These are phyloP conservation scores for Ananas comosus DNA, from an alignment of 176 grass and related monocot genomes.

Conservation along the genomic window DNA sequence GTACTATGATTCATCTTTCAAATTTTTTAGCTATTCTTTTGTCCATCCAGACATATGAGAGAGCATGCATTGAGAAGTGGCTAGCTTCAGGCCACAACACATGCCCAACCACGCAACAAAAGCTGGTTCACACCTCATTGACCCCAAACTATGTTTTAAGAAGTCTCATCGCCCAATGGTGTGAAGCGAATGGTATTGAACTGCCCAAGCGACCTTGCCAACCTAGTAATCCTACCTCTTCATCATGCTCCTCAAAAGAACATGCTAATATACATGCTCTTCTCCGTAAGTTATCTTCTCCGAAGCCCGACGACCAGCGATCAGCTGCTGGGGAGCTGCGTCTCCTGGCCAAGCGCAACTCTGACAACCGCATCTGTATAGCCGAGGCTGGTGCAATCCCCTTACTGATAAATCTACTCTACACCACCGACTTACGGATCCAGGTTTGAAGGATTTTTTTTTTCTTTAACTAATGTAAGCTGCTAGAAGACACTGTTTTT, in stretches of 20 bases:
- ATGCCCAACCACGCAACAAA: slow-evolving; percentile 86
- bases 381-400: slow-evolving; percentile 85
- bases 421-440: slow-evolving; percentile 42
- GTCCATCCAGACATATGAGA: slow-evolving; percentile 70
- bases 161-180: slow-evolving; percentile 82
- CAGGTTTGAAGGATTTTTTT: neutral
- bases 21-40: slow-evolving; percentile 8
- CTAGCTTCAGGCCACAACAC: slow-evolving; percentile 55
- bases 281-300: slow-evolving; percentile 52
- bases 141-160: slow-evolving; percentile 81
- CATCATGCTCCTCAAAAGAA: slow-evolving; percentile 42
- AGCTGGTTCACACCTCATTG: slow-evolving; percentile 44
- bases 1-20: neutral
- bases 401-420: slow-evolving; percentile 48
- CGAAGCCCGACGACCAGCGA: slow-evolving; percentile 42
- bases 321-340: slow-evolving; percentile 74
- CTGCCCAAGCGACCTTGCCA: slow-evolving; percentile 47
- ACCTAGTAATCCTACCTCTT: slow-evolving; percentile 16
- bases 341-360: slow-evolving; percentile 69
- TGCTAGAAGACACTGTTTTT: too few species aligned
- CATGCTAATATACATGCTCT: slow-evolving; percentile 68
- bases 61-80: slow-evolving; percentile 68
- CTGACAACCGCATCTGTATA: slow-evolving; percentile 74
- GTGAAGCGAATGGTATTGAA: slow-evolving; percentile 60
- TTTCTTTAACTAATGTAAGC: too few species aligned